These are phyloP conservation scores for Silybum marianum DNA, from an alignment of 129 eudicot species.

Conservation along the genomic window DNA sequence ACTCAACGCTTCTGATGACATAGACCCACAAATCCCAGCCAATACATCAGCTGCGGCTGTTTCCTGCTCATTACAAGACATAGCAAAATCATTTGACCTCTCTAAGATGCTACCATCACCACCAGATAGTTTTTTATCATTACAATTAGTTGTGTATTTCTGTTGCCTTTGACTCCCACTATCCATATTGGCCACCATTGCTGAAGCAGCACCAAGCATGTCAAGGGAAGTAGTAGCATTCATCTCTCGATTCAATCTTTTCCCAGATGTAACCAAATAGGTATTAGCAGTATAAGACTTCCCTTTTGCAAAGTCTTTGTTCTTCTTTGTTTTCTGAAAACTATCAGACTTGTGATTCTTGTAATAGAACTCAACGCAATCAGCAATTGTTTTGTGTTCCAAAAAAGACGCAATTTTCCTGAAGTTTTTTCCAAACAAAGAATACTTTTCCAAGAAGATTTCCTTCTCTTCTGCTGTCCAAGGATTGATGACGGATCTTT, in stretches of 20 bases:
- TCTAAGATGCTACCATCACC: conserved; percentile 35
- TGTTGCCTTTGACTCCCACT: conserved; percentile 34
- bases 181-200: conserved; percentile 58
- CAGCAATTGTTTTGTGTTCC: conserved; percentile 69
- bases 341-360: conserved; percentile 81
- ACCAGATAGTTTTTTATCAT: conserved; percentile 32
- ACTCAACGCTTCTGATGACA: conserved; percentile 94
- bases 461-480: conserved; percentile 77
- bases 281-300: conserved; percentile 46
- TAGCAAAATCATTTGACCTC: conserved; percentile 44
- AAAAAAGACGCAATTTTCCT: conserved; percentile 74
- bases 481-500: conserved; percentile 58
- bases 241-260: conserved; percentile 53
- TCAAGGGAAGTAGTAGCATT: conserved; percentile 74
- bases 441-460: conserved; percentile 58
- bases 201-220: conserved; percentile 83
- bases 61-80: conserved; percentile 59
- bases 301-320: conserved; percentile 46
- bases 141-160: conserved; percentile 32
- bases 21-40: conserved; percentile 93
- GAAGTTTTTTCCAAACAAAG: conserved; percentile 73
- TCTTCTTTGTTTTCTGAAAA: conserved; percentile 61
- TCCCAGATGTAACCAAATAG: conserved; percentile 70
- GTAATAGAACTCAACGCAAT: conserved; percentile 92
- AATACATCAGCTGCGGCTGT: conserved; percentile 88